Evolutionary conservation across 1,139 yeast genomes (phyloP), one percentile per base, ranked within the genome.

Genomic region (Meyerozyma carpophila): DNA sequence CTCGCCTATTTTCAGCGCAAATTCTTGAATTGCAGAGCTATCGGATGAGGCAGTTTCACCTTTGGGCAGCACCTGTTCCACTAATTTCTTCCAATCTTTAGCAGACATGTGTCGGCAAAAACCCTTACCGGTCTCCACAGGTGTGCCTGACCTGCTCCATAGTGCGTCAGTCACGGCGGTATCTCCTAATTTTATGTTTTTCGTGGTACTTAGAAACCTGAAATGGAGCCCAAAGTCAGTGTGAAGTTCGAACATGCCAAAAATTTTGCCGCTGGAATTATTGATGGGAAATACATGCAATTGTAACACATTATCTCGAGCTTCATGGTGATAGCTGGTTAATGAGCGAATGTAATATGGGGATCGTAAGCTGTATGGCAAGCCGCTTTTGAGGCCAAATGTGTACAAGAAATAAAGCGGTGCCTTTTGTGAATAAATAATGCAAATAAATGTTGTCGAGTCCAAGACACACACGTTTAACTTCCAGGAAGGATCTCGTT

Each of bases 401-500:
- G 73, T 73, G 42, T 68, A 66, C 1, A 72, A 63, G 27, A 77
- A 57, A 4, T 71, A 58, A 9, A 76, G 52, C 0, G 77, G 76
- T 8, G 65, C 59, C 2, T 63, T 49, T 47, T 67, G 73, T 0
- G 84, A 77, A 44, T 68, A 63, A 0, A 77, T 45, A 13, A 68
- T 46, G 24, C 78, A 71, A 28, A 62, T 46, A 42, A 59, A 65
- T 4, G 53, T 55, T 13, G 55, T 57, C 39, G 62, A 36, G 11
- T 52, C 53, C 5, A 50, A 41, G 25, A 50, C 45, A 14, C 51
- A 47, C 1, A 73, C 62, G 1, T 65, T 48, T 39, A 85, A 48
- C 46, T 62, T 66, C 47, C 82, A 53, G 0, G 90, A 74, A 1
- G 79, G 76, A 52, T 88, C 95, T 0, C 57, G 47, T 9, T 75